Conservation (phyloP, 2,329 filamentous ascomycete genomes). For the Fusarium sp. region DNA sequence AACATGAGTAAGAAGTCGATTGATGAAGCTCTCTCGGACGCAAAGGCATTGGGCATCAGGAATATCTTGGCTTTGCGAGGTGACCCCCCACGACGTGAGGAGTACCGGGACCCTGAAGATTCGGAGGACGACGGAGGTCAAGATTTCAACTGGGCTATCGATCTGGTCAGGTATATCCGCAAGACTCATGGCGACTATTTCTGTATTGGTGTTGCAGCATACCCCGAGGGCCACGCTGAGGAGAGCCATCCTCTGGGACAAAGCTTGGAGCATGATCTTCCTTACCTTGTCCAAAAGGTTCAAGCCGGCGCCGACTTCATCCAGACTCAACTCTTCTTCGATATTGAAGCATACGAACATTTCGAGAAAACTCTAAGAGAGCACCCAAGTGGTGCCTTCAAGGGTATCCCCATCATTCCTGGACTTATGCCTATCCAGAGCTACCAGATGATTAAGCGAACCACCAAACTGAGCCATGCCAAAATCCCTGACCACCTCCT, state of each 20-base stretch:
- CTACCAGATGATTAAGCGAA: slow-evolving; percentile 93
- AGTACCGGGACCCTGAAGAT: slow-evolving; percentile 75
- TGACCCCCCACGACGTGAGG: slow-evolving; percentile 88
- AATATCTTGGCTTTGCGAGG: slow-evolving; percentile 94
- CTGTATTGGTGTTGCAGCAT: slow-evolving; percentile 92
- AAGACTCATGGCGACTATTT: slow-evolving; percentile 92
- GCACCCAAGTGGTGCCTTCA: slow-evolving; percentile 87
- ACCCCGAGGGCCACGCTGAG: slow-evolving; percentile 94
- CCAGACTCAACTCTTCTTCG: slow-evolving; percentile 98
- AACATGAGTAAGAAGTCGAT: slow-evolving; percentile 92
- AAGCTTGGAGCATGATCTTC: slow-evolving; percentile 81
- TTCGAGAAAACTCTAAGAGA: slow-evolving; percentile 83
- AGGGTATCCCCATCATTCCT: slow-evolving; percentile 88
- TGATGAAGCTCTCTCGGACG: slow-evolving; percentile 89
- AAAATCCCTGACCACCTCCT: slow-evolving; percentile 79
- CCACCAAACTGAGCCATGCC: slow-evolving; percentile 93
- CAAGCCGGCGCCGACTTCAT: slow-evolving; percentile 95
- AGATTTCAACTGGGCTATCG: slow-evolving; percentile 88
- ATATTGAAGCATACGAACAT: slow-evolving; percentile 80
- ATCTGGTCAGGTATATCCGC: slow-evolving; percentile 90
- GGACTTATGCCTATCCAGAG: slow-evolving; percentile 98
- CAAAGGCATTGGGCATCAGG: slow-evolving; percentile 87
- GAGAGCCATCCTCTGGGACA: slow-evolving; percentile 81
- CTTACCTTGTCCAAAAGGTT: slow-evolving; percentile 90
- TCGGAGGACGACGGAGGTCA: slow-evolving; percentile 72